phyloP scores from a whole-genome alignment of 192 early-diverging fungal species.

The Rhizophagus sp. region DNA sequence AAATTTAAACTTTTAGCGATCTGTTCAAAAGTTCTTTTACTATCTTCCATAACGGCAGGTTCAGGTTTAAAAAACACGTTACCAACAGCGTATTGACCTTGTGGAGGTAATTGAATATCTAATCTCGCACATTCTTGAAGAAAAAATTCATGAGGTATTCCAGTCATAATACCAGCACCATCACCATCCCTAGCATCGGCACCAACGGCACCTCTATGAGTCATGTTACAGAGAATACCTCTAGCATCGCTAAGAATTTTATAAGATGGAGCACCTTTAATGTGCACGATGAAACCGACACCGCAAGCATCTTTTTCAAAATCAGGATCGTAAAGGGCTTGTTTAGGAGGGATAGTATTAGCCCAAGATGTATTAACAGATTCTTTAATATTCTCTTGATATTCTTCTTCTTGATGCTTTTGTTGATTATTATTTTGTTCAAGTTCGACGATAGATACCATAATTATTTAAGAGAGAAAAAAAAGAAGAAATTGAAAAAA shows the following conservation, averaged over 20 bases:
- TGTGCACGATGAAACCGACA: constrained; percentile 96
- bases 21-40: constrained; percentile 73
- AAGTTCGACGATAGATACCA: constrained; percentile 19
- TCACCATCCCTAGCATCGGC: constrained; percentile 96
- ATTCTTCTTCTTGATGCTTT: not conserved
- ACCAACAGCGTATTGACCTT: constrained; percentile 94
- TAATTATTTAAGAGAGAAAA: constrained; percentile 5
- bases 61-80: constrained; percentile 87
- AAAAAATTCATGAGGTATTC: constrained; percentile 92
- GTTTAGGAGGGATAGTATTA: constrained; percentile 76
- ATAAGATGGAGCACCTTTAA: constrained; percentile 83
- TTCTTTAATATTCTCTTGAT: not conserved
- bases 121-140: constrained; percentile 60
- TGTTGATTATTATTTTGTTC: constrained; percentile 20
- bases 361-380: constrained; percentile 70
- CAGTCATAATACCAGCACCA: constrained; percentile 97
- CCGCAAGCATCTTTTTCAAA: constrained; percentile 95
- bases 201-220: constrained; percentile 93
- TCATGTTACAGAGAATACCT: constrained; percentile 97
- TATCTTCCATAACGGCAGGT: constrained; percentile 61
- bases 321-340: constrained; percentile 87
- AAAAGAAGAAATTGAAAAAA: not conserved
- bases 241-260: constrained; percentile 88
- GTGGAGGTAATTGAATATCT: constrained; percentile 65
- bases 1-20: constrained; percentile 77